These are phyloP conservation scores for Tricholoma sp. DNA, from an alignment of 768 basidiomycete species.

Conservation along the genomic window DNA sequence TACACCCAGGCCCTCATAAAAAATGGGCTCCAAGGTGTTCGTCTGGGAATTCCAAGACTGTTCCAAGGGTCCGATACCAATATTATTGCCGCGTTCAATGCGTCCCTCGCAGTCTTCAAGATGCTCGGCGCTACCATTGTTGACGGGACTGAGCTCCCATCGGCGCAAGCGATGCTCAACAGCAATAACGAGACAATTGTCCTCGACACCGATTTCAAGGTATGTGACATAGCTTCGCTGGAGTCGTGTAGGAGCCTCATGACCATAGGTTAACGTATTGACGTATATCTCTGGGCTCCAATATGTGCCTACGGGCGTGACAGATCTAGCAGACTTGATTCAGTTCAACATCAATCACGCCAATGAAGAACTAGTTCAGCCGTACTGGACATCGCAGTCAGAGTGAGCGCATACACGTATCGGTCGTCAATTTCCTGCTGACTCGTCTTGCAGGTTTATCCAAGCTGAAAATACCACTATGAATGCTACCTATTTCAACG, in stretches of 20 bases:
- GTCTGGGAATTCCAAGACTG: conserved; percentile 49
- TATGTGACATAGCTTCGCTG: conserved; percentile 10
- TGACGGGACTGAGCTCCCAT: conserved; percentile 59
- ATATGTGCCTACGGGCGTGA: conserved; percentile 51
- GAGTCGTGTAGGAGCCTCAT: neutral
- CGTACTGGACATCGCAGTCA: conserved; percentile 34
- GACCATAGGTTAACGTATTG: neutral
- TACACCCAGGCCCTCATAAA: conserved; percentile 47
- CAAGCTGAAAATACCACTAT: conserved; percentile 34
- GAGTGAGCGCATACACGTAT: conserved; percentile 22
- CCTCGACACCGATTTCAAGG: conserved; percentile 56
- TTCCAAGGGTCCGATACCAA: conserved; percentile 29
- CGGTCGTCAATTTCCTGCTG: neutral
- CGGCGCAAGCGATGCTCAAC: conserved; percentile 41
- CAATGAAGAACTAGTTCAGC: conserved; percentile 33
- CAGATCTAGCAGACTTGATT: conserved; percentile 52
- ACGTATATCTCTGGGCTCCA: conserved; percentile 38
- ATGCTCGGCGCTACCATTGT: conserved; percentile 46
- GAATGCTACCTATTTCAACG: conserved; percentile 37
- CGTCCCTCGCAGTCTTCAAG: conserved; percentile 31
- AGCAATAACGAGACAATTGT: conserved; percentile 55
- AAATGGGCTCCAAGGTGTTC: conserved; percentile 43
- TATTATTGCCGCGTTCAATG: conserved; percentile 33
- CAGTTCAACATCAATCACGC: conserved; percentile 50
- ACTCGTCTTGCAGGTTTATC: conserved; percentile 27